phyloP scores from a whole-genome alignment of 257 asterid genomes.

The Paulownia fortunei region DNA sequence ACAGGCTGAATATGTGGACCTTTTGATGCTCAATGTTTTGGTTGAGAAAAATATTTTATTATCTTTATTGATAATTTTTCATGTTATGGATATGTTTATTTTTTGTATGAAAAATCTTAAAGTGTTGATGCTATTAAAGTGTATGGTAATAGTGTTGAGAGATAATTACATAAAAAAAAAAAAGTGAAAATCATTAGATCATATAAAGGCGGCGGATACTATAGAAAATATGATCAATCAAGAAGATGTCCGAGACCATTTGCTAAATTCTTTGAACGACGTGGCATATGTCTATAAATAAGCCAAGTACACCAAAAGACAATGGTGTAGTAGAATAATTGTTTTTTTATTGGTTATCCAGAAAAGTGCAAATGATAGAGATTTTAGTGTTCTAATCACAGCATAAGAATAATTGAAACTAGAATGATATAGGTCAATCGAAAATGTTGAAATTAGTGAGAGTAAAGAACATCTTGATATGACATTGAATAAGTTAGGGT shows the following conservation, averaged over 20 bases:
- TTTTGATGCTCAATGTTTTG: background rate
- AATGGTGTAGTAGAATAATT: background rate
- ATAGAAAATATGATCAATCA: background rate
- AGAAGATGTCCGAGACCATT: constrained; percentile 14
- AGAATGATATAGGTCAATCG: background rate
- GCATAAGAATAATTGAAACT: background rate
- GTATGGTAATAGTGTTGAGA: background rate
- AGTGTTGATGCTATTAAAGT: background rate
- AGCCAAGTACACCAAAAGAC: background rate
- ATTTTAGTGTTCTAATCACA: background rate
- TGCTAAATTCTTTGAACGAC: constrained; percentile 21
- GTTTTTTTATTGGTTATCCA: background rate
- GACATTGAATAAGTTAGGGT: background rate
- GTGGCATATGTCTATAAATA: background rate
- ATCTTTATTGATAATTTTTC: constrained; percentile 11
- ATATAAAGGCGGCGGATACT: background rate
- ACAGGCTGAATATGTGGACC: constrained; percentile 1
- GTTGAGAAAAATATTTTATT: background rate
- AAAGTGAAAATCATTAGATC: background rate
- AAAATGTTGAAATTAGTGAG: background rate
- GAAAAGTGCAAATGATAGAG: background rate
- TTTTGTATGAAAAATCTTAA: background rate
- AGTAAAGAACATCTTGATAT: no score
- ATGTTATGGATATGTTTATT: background rate
- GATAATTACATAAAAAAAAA: background rate